Conservation (phyloP, 495 filamentous ascomycete genomes). For the Xylaria flabelliformis region DNA sequence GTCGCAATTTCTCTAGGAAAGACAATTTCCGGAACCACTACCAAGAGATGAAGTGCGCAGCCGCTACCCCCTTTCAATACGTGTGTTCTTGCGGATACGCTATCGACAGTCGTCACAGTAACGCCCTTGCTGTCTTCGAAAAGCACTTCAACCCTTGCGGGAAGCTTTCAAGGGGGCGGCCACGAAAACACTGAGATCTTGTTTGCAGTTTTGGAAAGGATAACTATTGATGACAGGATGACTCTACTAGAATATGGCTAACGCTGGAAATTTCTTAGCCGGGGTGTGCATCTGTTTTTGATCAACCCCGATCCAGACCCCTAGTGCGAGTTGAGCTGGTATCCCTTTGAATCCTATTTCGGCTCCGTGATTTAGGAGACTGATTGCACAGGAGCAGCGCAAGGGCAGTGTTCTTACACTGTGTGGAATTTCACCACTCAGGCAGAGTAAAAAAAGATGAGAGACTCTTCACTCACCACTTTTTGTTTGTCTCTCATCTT, state of each 20-base stretch:
- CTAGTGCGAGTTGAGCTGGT: not conserved
- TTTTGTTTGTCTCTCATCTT: too few relatives aligned
- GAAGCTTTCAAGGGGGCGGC: not conserved
- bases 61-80: not conserved
- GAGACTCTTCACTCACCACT: too few relatives aligned
- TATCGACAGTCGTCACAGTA: not conserved
- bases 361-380: too few relatives aligned
- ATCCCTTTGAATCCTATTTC: too few relatives aligned
- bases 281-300: not conserved
- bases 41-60: not conserved
- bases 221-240: not conserved
- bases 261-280: not conserved
- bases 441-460: too few relatives aligned
- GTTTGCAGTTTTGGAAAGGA: not conserved
- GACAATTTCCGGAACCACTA: conserved; percentile 4
- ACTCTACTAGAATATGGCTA: not conserved
- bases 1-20: not conserved
- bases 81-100: conserved; percentile 1
- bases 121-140: not conserved
- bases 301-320: not conserved
- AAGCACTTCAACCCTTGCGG: not conserved
- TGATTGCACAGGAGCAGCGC: too few relatives aligned
- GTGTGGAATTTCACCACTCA: too few relatives aligned
- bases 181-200: not conserved
- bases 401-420: too few relatives aligned